Conservation (phyloP, 192 early-diverging fungal genomes). For the Fimicolochytrium jonesii region DNA sequence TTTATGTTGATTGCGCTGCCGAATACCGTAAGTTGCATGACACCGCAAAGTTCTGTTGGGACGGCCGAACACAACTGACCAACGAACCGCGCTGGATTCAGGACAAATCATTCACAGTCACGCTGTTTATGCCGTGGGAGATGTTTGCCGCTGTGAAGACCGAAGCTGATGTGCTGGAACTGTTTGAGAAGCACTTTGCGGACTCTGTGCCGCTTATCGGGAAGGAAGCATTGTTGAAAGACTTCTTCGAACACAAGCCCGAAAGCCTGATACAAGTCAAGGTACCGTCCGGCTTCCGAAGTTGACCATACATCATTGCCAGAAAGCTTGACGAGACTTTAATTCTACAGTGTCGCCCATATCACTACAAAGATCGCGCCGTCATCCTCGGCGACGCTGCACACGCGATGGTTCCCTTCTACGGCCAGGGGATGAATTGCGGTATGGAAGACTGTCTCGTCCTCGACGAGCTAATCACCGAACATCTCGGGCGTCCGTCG, state of each 20-base stretch:
- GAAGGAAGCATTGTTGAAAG: conserved; percentile 58
- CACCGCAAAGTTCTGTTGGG: background rate
- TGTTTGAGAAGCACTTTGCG: conserved; percentile 72
- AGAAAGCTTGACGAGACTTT: background rate
- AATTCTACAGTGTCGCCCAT: conserved; percentile 63
- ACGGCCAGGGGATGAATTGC: conserved; percentile 96
- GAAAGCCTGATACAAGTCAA: conserved; percentile 81
- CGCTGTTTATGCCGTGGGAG: conserved; percentile 90
- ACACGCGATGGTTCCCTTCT: conserved; percentile 98
- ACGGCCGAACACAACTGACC: background rate
- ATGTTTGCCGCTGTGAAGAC: conserved; percentile 73
- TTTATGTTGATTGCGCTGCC: conserved; percentile 99
- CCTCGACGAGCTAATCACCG: conserved; percentile 51
- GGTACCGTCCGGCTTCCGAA: too few species aligned
- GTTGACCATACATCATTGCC: background rate
- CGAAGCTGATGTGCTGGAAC: conserved; percentile 54
- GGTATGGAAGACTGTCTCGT: conserved; percentile 90
- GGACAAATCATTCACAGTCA: conserved; percentile 93
- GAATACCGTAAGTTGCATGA: conserved; percentile 62
- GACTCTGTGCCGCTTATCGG: conserved; percentile 80
- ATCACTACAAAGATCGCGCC: conserved; percentile 71
- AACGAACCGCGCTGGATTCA: background rate
- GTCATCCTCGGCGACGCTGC: conserved; percentile 93
- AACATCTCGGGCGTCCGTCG: conserved; percentile 21
- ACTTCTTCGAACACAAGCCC: conserved; percentile 81